phyloP scores from a whole-genome alignment of 2,329 filamentous ascomycete species.

The Fusarium torulosum region DNA sequence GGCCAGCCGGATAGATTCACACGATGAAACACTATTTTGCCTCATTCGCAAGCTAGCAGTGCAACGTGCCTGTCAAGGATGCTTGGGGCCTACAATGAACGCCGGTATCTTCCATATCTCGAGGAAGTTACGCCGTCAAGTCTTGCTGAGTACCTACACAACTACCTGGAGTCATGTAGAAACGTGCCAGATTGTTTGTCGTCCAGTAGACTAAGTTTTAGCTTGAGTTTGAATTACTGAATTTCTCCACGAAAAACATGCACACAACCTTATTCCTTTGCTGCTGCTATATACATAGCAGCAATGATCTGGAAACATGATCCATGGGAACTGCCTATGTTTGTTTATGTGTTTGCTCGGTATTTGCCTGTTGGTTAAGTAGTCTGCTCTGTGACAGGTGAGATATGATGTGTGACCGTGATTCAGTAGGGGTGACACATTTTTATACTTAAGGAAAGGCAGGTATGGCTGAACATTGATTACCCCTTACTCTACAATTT shows the following conservation, averaged over 20 bases:
- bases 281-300: background rate
- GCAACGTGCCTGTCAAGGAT: background rate
- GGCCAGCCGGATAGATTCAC: constrained; percentile 1
- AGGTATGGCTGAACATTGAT: background rate
- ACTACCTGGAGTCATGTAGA: constrained; percentile 9
- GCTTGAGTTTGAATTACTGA: constrained; percentile 18
- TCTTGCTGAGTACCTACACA: constrained; percentile 2
- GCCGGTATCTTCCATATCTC: background rate
- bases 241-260: constrained; percentile 2
- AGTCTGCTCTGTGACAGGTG: background rate
- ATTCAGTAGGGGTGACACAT: background rate
- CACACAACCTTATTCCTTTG: background rate
- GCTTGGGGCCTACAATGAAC: background rate
- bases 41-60: background rate
- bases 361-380: background rate
- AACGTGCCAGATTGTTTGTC: constrained; percentile 5
- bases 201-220: constrained; percentile 21
- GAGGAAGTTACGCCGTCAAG: background rate
- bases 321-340: background rate
- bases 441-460: no score
- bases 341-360: background rate
- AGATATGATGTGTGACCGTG: constrained; percentile 14
- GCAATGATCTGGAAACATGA: background rate
- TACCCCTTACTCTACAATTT: background rate
- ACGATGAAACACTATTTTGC: background rate